A percentile compares a stretch with the other conserved stretches of the same genome.
These are phyloP conservation scores for Tulasnella sp. DNA, from an alignment of 768 basidiomycete species.

Conservation along the genomic window DNA sequence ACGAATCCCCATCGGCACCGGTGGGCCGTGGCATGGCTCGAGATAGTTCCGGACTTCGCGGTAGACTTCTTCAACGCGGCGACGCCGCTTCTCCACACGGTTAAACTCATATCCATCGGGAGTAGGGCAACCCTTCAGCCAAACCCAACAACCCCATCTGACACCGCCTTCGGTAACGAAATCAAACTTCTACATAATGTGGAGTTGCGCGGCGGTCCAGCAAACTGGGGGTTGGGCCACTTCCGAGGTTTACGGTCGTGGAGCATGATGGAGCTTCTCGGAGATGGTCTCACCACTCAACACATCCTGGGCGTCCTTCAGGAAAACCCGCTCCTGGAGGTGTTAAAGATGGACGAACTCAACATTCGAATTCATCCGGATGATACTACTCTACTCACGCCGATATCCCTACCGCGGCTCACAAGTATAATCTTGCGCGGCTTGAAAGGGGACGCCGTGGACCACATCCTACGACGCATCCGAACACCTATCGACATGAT, in stretches of 20 bases:
- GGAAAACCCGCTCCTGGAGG: neutral
- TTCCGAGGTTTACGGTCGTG: neutral
- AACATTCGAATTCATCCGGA: neutral
- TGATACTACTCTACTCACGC: neutral
- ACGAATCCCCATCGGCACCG: neutral
- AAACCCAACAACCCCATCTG: too few species aligned
- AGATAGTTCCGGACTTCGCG: neutral
- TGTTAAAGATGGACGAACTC: neutral
- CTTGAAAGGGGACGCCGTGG: neutral
- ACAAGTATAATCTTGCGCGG: neutral
- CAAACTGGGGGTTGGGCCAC: neutral
- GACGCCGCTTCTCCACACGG: neutral
- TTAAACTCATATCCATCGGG: neutral
- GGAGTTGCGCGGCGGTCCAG: neutral
- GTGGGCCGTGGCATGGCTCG: neutral
- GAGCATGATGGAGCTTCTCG: neutral
- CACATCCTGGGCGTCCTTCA: neutral
- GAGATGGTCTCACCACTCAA: neutral
- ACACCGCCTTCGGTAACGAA: neutral
- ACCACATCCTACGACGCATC: neutral
- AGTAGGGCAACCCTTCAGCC: too few species aligned
- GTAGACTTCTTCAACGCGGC: neutral
- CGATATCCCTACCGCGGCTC: neutral
- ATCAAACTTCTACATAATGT: neutral
- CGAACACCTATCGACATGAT: neutral